phyloP scores from a whole-genome alignment of 177 flowering plant genomes.

The Telopea speciosissima region DNA sequence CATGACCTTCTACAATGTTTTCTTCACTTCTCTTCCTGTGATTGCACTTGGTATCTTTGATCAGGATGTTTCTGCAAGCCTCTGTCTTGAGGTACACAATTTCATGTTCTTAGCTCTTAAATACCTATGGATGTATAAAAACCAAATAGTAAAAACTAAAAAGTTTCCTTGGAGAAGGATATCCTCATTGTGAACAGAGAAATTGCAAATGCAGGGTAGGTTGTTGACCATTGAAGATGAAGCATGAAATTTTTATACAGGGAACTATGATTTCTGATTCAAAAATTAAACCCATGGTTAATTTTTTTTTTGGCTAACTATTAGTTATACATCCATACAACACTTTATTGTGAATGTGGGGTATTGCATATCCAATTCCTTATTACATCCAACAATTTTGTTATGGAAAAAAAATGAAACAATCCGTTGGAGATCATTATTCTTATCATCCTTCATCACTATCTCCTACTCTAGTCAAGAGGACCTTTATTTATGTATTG shows the following conservation, averaged over 20 bases:
- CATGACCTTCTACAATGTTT: conserved; percentile 20
- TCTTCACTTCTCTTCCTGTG: conserved; percentile 25
- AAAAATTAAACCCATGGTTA: not conserved
- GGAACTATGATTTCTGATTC: not conserved
- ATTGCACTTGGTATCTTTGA: conserved; percentile 22
- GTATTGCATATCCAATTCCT: not conserved
- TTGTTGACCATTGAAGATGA: not conserved
- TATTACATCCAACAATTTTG: no score
- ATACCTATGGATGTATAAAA: not conserved
- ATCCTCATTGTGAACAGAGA: not conserved
- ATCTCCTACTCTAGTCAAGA: no score
- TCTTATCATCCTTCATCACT: no score
- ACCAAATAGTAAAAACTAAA: not conserved
- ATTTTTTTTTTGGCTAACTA: not conserved
- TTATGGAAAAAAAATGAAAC: not conserved
- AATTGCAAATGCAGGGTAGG: not conserved
- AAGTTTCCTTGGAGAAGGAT: not conserved
- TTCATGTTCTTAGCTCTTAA: not conserved
- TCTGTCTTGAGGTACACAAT: conserved; percentile 19
- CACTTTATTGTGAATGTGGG: not conserved
- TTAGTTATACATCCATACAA: not conserved
- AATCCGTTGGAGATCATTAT: not conserved
- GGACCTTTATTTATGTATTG: no score
- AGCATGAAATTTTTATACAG: not conserved
- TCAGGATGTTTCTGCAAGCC: conserved; percentile 22